Conservation (phyloP, 805 yeast genomes). For the Ogataea thermomethanolica region DNA sequence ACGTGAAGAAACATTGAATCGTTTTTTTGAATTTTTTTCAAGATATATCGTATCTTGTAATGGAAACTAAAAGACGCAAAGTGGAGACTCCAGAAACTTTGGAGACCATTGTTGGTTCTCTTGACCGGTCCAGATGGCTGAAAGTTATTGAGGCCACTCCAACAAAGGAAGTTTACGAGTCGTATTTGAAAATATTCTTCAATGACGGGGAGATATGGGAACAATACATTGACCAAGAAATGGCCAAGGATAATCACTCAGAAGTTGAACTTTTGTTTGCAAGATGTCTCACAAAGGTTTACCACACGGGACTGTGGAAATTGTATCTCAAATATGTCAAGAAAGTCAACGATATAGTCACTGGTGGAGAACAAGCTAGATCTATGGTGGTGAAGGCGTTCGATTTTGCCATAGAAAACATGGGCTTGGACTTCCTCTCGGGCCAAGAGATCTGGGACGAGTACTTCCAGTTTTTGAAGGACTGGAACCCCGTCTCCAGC, state of each 20-base stretch:
- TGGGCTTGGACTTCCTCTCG: slow-evolving; percentile 68
- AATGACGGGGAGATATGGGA: slow-evolving; percentile 73
- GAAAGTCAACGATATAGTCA: slow-evolving; percentile 61
- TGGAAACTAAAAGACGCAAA: slow-evolving; percentile 21
- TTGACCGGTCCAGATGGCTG: slow-evolving; percentile 55
- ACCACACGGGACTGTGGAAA: slow-evolving; percentile 68
- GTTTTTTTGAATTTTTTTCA: slow-evolving; percentile 7
- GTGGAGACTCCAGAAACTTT: slow-evolving; percentile 55
- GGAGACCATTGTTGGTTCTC: slow-evolving; percentile 7
- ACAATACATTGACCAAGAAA: slow-evolving; percentile 60
- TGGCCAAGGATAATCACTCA: slow-evolving; percentile 60
- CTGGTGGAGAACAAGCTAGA: slow-evolving; percentile 81
- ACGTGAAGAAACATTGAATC: slow-evolving; percentile 33
- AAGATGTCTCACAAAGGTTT: slow-evolving; percentile 57
- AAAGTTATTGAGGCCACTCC: slow-evolving; percentile 48
- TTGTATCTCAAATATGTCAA: slow-evolving; percentile 77
- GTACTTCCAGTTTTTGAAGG: slow-evolving; percentile 71
- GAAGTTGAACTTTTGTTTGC: slow-evolving; percentile 63
- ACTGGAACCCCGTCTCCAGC: slow-evolving; percentile 72
- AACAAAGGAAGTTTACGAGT: slow-evolving; percentile 54
- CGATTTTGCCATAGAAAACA: slow-evolving; percentile 72
- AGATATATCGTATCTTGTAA: neutral
- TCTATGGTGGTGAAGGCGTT: slow-evolving; percentile 74
- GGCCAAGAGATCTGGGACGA: slow-evolving; percentile 77
- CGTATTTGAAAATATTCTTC: slow-evolving; percentile 62